Base-by-base conservation (phyloP, 2,329 filamentous ascomycete species). In the Fusarium verrucosum region DNA sequence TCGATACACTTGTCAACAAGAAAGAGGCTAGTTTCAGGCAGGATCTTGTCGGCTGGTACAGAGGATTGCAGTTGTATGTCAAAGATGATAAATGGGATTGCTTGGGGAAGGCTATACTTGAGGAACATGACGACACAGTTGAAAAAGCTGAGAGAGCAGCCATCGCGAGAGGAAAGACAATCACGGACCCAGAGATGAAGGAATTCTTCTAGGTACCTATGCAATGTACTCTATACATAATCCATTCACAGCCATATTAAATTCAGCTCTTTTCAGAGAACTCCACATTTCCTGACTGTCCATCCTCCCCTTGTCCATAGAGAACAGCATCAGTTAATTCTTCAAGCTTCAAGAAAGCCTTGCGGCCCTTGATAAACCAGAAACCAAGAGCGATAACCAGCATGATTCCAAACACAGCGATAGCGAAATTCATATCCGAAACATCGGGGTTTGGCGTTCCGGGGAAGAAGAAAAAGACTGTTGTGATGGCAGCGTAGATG, bases 381-480 rank as follows among this genome's bases (percentile, higher is more conserved):
- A 85, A 85, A 0, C 72, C 74, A 3, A 83, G 30, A 0, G 82
- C 74, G 6, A 85, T 74, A 4, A 84, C 72, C 22, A 85, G 53
- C 81, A 85, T 83, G 7, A 85, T 75, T 1, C 81, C 83, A 65
- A 85, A 85, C 0, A 85, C 83, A 1, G 79, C 83, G 65, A 85
- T 84, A 3, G 83, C 83, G 62, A 80, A 85, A 66, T 85, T 85
- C 83, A 85, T 85, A 59, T 85, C 81, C 7, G 72, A 73, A 0
- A 76, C 58, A 0, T 76, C 65, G 1, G 83, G 83, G 49, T 78
- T 78, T 0, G 83, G 83, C 0, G 58, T 59, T 1, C 73, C 73
- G 0, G 83, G 83, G 63, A 85, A 85, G 65, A 85, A 82, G 76
- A 85, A 85, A 68, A 85, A 84, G 13, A 85, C 76, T 1, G 82